A percentile compares a stretch with the other conserved stretches of the same genome.
Conservation (phyloP, 805 yeast genomes). For the baker's yeast (Saccharomyces cerevisiae) region DNA sequence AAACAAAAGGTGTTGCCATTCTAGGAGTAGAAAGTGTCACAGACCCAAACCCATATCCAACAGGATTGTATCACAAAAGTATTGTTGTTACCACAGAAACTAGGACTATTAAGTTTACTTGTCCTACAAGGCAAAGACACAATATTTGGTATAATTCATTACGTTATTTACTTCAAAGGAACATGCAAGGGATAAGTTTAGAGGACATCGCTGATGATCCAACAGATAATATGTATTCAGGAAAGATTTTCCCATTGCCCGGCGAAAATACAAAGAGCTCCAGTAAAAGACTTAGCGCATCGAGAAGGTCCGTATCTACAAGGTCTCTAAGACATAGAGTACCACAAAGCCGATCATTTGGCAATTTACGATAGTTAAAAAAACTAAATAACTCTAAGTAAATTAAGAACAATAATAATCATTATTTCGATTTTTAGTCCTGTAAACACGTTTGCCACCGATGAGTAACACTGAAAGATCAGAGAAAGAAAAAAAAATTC, state of each 20-base stretch:
- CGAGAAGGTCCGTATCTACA: conserved; percentile 6
- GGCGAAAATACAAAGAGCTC: conserved; percentile 14
- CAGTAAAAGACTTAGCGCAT: conserved; percentile 12
- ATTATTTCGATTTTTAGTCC: background rate
- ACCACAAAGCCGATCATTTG: conserved; percentile 6
- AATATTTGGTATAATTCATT: conserved; percentile 86
- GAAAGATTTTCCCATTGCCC: conserved; percentile 22
- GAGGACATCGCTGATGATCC: conserved; percentile 37
- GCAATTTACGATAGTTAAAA: background rate
- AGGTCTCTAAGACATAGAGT: conserved; percentile 3
- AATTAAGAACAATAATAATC: background rate
- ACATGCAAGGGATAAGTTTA: conserved; percentile 47
- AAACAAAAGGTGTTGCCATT: conserved; percentile 75
- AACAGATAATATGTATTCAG: conserved; percentile 31
- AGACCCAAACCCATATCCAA: conserved; percentile 81
- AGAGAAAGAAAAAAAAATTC: background rate
- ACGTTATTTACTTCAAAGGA: conserved; percentile 62
- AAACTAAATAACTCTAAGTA: background rate
- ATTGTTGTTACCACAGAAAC: conserved; percentile 65
- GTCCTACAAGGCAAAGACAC: conserved; percentile 81
- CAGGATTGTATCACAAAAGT: conserved; percentile 80
- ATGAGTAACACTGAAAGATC: background rate
- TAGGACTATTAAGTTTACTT: conserved; percentile 67
- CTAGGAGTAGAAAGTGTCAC: conserved; percentile 68
- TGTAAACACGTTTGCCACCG: background rate